A percentile compares a stretch with the other conserved stretches of the same genome.
Evolutionary conservation across 495 filamentous ascomycete genomes (phyloP).

Genomic region (Trichoderma gamsii): DNA sequence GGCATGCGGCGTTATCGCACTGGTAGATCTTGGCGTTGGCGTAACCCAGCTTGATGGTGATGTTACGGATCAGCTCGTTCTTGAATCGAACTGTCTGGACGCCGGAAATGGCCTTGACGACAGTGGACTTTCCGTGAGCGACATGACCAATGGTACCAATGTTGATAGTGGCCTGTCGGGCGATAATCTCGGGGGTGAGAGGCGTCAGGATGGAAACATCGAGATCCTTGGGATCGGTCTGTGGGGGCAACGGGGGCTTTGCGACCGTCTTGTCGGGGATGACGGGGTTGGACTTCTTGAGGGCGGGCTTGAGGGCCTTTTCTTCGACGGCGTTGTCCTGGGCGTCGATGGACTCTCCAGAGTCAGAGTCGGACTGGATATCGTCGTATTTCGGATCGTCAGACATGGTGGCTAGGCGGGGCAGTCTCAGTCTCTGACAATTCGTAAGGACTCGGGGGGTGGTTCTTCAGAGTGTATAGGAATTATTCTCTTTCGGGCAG

Average conservation of each 20-base stretch:
- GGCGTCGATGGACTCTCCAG: constrained; percentile 37
- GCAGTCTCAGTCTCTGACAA: background rate
- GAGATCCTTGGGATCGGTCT: constrained; percentile 81
- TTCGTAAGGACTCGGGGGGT: background rate
- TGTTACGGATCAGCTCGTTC: constrained; percentile 97
- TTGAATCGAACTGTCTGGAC: constrained; percentile 99
- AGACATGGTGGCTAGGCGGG: constrained; percentile 28
- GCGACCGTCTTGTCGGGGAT: constrained; percentile 33
- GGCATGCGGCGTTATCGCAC: constrained; percentile 87
- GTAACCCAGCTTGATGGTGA: constrained; percentile 99
- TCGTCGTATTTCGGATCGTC: constrained; percentile 43
- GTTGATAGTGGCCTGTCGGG: constrained; percentile 96
- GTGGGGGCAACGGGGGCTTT: constrained; percentile 64
- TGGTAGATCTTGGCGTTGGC: constrained; percentile 99
- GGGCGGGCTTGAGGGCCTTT: constrained; percentile 37
- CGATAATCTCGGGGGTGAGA: constrained; percentile 91
- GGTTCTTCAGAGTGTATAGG: background rate
- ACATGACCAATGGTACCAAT: constrained; percentile 98
- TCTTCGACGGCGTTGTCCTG: constrained; percentile 33
- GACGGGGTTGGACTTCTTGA: constrained; percentile 41
- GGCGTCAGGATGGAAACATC: constrained; percentile 73
- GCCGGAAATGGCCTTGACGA: constrained; percentile 97
- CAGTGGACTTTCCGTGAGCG: constrained; percentile 96
- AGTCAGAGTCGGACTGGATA: constrained; percentile 43
- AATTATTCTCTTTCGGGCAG: background rate